Evolutionary conservation across 2,329 filamentous ascomycete species (phyloP).

Genomic region (Daldinia sp.): DNA sequence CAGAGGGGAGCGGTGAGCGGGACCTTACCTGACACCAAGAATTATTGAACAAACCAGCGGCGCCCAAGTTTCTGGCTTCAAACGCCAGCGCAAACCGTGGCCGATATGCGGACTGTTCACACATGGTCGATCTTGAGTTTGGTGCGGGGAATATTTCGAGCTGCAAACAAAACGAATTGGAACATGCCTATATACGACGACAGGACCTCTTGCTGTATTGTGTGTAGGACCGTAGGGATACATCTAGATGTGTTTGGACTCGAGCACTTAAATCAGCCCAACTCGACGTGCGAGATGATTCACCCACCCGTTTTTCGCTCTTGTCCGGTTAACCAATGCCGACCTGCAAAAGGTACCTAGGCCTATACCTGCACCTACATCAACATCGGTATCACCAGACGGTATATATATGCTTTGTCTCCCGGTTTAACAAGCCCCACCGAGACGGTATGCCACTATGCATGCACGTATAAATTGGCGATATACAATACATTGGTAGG

Average conservation of each 20-base stretch:
- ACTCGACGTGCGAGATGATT: constrained; percentile 30
- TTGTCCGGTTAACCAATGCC: constrained; percentile 30
- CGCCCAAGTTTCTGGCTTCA: constrained; percentile 16
- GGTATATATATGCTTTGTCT: constrained; percentile 26
- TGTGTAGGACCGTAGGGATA: constrained; percentile 19
- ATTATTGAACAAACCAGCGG: constrained; percentile 25
- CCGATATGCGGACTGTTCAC: constrained; percentile 33
- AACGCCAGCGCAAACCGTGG: constrained; percentile 33
- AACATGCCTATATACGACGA: constrained; percentile 12
- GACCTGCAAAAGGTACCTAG: constrained; percentile 21
- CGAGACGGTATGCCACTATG: constrained; percentile 21
- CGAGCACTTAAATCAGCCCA: constrained; percentile 18
- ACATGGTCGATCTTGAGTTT: constrained; percentile 29
- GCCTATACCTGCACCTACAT: constrained; percentile 1
- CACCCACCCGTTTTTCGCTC: constrained; percentile 30
- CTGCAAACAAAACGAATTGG: constrained; percentile 23
- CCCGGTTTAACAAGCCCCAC: constrained; percentile 26
- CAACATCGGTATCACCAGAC: constrained; percentile 23
- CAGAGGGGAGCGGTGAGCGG: constrained; percentile 35
- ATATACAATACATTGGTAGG: constrained; percentile 26
- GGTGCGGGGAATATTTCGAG: constrained; percentile 41
- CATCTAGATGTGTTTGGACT: constrained; percentile 16
- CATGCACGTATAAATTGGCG: constrained; percentile 37
- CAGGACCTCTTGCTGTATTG: neutral
- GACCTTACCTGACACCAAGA: constrained; percentile 22